A percentile compares a stretch with the other conserved stretches of the same genome.
These are phyloP conservation scores for Syncephalastrum contaminatum DNA, from an alignment of 371 early-diverging fungal species.

Conservation along the genomic window DNA sequence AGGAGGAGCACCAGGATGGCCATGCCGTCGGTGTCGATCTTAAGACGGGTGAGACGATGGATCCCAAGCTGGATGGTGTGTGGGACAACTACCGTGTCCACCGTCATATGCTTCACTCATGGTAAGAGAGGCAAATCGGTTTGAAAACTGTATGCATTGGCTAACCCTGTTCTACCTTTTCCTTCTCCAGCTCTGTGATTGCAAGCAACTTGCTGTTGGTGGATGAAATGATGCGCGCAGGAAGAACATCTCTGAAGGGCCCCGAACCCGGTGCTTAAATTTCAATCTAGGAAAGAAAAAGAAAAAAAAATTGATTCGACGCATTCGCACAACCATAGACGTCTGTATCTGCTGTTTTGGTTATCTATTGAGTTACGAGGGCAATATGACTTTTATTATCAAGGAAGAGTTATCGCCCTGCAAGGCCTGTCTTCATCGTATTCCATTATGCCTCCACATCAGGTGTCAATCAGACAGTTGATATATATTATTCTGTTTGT, in stretches of 20 bases:
- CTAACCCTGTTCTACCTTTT: slow-evolving; percentile 10
- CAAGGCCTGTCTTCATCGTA: too few species aligned
- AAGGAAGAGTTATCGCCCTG: too few species aligned
- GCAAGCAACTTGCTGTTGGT: slow-evolving; percentile 98
- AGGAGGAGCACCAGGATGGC: slow-evolving; percentile 90
- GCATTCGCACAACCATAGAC: too few species aligned
- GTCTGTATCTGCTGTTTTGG: too few species aligned
- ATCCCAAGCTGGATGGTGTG: slow-evolving; percentile 92
- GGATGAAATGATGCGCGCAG: slow-evolving; percentile 99
- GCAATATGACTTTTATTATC: too few species aligned
- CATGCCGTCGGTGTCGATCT: slow-evolving; percentile 94
- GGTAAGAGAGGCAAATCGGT: slow-evolving; percentile 52
- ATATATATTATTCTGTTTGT: too few species aligned
- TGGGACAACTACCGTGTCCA: slow-evolving; percentile 98
- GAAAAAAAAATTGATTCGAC: slow-evolving; percentile 1
- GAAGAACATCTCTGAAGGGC: slow-evolving; percentile 71
- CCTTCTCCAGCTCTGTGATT: slow-evolving; percentile 74
- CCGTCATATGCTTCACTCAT: slow-evolving; percentile 94
- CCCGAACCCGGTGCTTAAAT: slow-evolving; percentile 45
- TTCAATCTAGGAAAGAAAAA: background rate
- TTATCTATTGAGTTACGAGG: too few species aligned
- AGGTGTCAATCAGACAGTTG: too few species aligned
- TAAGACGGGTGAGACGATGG: slow-evolving; percentile 92
- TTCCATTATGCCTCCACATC: too few species aligned
- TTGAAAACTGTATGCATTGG: slow-evolving; percentile 7